Percentiles rank a stretch among this genome's conserved stretches.
These are phyloP conservation scores for Caryopteris hybrid DNA, from an alignment of 305 asterid genomes.

Conservation along the genomic window DNA sequence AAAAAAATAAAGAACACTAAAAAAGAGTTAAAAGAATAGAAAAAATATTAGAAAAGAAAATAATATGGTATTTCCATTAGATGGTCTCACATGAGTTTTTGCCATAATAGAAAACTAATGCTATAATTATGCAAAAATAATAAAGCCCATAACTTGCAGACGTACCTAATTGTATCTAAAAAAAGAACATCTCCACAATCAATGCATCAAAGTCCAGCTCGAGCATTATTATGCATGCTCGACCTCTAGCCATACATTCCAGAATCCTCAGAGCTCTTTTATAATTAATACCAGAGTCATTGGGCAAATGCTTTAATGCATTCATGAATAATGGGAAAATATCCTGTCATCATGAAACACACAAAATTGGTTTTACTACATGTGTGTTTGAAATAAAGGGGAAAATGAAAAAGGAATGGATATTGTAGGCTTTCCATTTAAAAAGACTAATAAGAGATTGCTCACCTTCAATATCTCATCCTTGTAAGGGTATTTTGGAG, in stretches of 20 bases:
- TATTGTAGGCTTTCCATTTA: neutral
- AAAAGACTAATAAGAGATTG: neutral
- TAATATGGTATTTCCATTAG: too few relatives aligned
- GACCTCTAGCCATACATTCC: conserved; percentile 29
- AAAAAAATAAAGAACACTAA: too few relatives aligned
- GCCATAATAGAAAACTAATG: too few relatives aligned
- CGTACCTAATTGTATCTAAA: conserved; percentile 31
- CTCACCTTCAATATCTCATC: conserved; percentile 37
- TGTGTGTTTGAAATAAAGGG: neutral
- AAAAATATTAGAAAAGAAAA: too few relatives aligned
- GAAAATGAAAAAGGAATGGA: neutral
- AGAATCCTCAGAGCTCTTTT: conserved; percentile 38
- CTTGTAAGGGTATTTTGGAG: conserved; percentile 33
- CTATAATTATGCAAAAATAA: neutral
- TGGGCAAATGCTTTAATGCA: conserved; percentile 35
- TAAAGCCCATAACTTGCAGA: neutral
- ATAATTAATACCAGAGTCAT: conserved; percentile 26
- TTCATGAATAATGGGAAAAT: conserved; percentile 32
- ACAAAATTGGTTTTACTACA: neutral
- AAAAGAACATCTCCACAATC: conserved; percentile 40
- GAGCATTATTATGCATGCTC: conserved; percentile 33
- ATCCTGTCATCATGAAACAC: conserved; percentile 34
- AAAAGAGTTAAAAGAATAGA: too few relatives aligned
- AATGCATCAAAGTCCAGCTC: conserved; percentile 36
- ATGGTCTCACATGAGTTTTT: too few relatives aligned